phyloP scores from a whole-genome alignment of 2,329 filamentous ascomycete species.

The Ceratocystis variospora region DNA sequence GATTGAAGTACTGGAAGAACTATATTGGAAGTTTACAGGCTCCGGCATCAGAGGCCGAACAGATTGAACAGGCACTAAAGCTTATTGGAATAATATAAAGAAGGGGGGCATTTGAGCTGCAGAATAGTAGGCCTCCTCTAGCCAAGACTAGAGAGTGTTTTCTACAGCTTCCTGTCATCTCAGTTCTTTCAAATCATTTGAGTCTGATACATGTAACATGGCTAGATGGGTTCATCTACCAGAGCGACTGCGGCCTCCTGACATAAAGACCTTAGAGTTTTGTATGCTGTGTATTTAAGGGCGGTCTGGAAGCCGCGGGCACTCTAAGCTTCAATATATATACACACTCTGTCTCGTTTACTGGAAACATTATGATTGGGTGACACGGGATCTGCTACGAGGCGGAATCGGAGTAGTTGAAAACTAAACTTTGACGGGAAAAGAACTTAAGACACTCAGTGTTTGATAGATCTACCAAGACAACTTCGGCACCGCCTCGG shows the following conservation, averaged over 20 bases:
- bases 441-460: neutral
- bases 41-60: constrained; percentile 29
- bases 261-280: too few species aligned
- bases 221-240: too few species aligned
- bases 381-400: neutral
- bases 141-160: neutral
- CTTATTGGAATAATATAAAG: constrained; percentile 31
- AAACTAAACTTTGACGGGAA: neutral
- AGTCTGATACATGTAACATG: too few species aligned
- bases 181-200: too few species aligned
- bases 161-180: neutral
- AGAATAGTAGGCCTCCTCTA: neutral
- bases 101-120: neutral
- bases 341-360: neutral
- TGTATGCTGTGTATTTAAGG: too few species aligned
- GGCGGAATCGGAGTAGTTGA: neutral
- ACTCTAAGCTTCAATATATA: too few species aligned
- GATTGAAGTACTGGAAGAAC: constrained; percentile 88
- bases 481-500: neutral
- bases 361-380: neutral
- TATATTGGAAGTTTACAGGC: constrained; percentile 35
- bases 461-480: neutral
- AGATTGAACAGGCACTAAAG: constrained; percentile 33
- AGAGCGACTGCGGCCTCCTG: too few species aligned
- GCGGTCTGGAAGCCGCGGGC: too few species aligned